Percentiles rank a stretch among this genome's conserved stretches.
phyloP scores from a whole-genome alignment of 257 asterid species.

The Solanum paucissectum region DNA sequence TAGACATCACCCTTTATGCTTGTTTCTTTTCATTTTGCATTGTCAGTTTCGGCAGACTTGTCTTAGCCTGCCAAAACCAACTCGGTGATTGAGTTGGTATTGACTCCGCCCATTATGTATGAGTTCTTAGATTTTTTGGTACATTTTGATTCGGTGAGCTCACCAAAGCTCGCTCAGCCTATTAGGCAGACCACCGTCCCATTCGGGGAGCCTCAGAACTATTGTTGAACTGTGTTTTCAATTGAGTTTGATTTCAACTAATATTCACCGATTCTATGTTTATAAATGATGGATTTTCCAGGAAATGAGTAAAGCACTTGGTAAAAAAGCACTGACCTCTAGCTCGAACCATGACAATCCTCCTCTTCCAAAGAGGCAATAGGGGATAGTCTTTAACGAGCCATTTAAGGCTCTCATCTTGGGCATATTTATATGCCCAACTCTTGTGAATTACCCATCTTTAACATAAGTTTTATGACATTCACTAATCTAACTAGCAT shows the following conservation, averaged over 20 bases:
- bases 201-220: background rate
- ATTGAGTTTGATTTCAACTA: background rate
- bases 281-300: too few species aligned
- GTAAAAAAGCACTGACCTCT: background rate
- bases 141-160: background rate
- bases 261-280: background rate
- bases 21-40: too few species aligned
- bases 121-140: background rate
- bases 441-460: too few species aligned
- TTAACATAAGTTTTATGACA: too few species aligned
- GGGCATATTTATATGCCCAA: too few species aligned
- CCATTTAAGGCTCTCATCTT: background rate
- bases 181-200: rapidly evolving
- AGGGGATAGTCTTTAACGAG: background rate
- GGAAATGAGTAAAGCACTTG: background rate
- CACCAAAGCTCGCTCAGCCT: background rate
- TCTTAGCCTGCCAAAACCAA: too few species aligned
- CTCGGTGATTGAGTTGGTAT: background rate
- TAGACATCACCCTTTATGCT: too few species aligned
- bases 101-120: background rate
- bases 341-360: background rate
- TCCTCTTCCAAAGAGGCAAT: background rate
- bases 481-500: too few species aligned
- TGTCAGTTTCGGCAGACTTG: too few species aligned
- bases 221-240: background rate